These are phyloP conservation scores for Panus rudis DNA, from an alignment of 768 basidiomycete genomes.

Conservation along the genomic window DNA sequence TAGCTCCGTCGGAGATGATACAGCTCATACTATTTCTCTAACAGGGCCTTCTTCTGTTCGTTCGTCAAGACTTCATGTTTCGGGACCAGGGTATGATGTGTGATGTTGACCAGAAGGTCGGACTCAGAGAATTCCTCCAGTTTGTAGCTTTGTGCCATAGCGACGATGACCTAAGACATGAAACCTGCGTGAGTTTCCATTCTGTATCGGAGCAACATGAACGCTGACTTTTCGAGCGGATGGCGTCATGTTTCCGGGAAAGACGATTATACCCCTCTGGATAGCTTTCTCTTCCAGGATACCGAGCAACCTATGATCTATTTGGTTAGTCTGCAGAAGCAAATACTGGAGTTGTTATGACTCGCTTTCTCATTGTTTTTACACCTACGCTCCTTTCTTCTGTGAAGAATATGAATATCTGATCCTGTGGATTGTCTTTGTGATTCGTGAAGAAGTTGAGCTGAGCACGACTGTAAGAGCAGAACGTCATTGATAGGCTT, in stretches of 20 bases:
- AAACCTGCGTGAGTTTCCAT: neutral
- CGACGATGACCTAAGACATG: conserved; percentile 71
- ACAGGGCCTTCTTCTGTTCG: conserved; percentile 79
- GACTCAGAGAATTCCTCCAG: conserved; percentile 97
- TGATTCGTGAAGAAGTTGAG: conserved; percentile 89
- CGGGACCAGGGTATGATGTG: conserved; percentile 91
- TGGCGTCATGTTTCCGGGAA: conserved; percentile 93
- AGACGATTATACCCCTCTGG: conserved; percentile 88
- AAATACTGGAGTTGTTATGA: conserved; percentile 8
- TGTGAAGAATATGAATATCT: conserved; percentile 94
- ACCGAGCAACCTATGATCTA: conserved; percentile 62
- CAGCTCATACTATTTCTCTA: conserved; percentile 84
- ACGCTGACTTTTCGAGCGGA: conserved; percentile 81
- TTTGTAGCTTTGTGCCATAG: conserved; percentile 79
- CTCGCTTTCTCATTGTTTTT: conserved; percentile 96
- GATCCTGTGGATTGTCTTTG: conserved; percentile 55
- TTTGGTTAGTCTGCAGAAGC: neutral
- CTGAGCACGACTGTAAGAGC: conserved; percentile 60
- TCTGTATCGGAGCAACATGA: neutral
- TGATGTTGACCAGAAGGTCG: conserved; percentile 95
- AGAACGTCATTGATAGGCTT: conserved; percentile 2
- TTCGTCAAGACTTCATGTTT: conserved; percentile 79
- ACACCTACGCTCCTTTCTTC: conserved; percentile 94
- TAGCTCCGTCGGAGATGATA: conserved; percentile 3
- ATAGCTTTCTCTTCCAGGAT: conserved; percentile 92